Evolutionary conservation across 2,329 filamentous ascomycete genomes (phyloP).

Genomic region (Monosporascus ibericus): DNA sequence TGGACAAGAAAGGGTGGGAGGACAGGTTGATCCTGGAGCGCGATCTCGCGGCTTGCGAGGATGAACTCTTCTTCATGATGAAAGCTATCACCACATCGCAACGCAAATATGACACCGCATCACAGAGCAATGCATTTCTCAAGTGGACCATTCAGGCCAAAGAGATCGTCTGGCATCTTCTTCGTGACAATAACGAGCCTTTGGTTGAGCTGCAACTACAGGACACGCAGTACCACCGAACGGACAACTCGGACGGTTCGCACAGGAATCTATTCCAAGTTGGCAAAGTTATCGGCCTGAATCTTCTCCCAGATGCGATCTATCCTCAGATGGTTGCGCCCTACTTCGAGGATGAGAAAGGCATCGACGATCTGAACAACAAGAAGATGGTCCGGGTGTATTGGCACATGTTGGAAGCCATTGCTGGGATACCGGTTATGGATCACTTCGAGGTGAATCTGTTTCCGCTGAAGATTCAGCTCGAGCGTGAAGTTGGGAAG

Average conservation of each 20-base stretch:
- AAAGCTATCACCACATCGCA: constrained; percentile 98
- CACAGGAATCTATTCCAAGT: constrained; percentile 91
- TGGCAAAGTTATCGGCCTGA: constrained; percentile 80
- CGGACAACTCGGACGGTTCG: constrained; percentile 93
- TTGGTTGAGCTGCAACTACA: constrained; percentile 89
- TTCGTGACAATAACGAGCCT: constrained; percentile 79
- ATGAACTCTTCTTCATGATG: constrained; percentile 99
- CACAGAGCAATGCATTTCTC: constrained; percentile 71
- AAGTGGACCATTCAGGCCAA: constrained; percentile 91
- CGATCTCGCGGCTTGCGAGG: constrained; percentile 83
- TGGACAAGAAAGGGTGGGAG: constrained; percentile 87
- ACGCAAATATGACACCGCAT: constrained; percentile 68
- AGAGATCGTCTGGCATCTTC: constrained; percentile 95
- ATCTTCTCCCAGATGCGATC: constrained; percentile 80
- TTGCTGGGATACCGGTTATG: constrained; percentile 94
- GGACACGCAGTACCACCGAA: constrained; percentile 87
- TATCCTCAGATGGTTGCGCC: constrained; percentile 96
- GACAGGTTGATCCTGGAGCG: constrained; percentile 84
- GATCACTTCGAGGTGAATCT: constrained; percentile 94
- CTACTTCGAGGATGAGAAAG: constrained; percentile 65
- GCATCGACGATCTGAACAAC: constrained; percentile 49
- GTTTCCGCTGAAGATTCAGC: constrained; percentile 86
- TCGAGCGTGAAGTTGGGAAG: constrained; percentile 88
- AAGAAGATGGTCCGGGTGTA: constrained; percentile 88
- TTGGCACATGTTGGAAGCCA: constrained; percentile 97